Base-by-base conservation (phyloP, 75 land plant species). In the Ceratopteris richardii region DNA sequence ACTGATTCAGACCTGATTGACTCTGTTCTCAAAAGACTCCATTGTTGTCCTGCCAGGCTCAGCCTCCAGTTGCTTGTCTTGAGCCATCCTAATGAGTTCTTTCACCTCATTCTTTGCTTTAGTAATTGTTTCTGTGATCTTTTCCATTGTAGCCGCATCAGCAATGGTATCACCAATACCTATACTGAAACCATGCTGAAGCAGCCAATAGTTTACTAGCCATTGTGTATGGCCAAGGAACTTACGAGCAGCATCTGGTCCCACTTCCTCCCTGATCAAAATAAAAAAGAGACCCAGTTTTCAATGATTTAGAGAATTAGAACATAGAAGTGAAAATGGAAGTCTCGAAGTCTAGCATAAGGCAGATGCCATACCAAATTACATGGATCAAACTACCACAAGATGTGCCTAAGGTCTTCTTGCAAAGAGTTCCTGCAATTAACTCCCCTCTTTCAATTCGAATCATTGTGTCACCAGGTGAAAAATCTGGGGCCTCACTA, bases 141-240 rank as follows among this genome's bases (percentile, higher is more conserved):
- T 82, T 56, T 86, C 82, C 88, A 90, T 86, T 30, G 97, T 95
- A 25, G 80, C 61, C 17, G 92, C 83, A 77, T 95, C 99, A 26
- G 99, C 93, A 75, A 95, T 95, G 43, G 99, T 95, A 54, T 95
- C 99, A 25, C 99, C 99, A 74, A 95, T 95, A 19, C 99, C 99
- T 37, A 95, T 90, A 60, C 87, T 87, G 56, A 95, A 95, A 46
- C 73, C 97, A 54, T 95, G 73, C 65, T 95, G 99, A 57, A 95
- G 64, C 48, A 95, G 72, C 99, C 99, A 95, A 42, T 95, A 95
- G 50, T 95, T 95, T 20, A 95, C 99, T 30, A 95, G 89, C 99
- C 99, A 95, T 66, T 95, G 99, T 1, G 97, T 82, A 48, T 95
- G 99, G 18, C 99, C 99, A 68, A 95, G 59, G 57, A 95, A 95